phyloP scores from a whole-genome alignment of 768 basidiomycete species.

The Pleurotus citrinopileatus region DNA sequence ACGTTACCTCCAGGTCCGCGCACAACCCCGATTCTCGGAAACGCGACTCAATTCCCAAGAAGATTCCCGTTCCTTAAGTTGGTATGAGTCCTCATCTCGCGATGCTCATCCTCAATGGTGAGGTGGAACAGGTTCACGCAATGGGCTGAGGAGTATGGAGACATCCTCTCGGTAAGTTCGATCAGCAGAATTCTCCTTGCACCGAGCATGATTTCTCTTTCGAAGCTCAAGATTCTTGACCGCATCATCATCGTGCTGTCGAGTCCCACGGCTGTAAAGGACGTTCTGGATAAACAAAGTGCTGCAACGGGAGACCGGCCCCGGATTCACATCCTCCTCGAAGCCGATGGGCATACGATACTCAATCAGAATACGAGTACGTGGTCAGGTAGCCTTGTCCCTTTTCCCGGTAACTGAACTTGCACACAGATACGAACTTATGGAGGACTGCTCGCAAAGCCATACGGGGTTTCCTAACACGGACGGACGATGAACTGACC shows the following conservation, averaged over 20 bases:
- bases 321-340: slow-evolving; percentile 13
- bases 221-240: slow-evolving; percentile 21
- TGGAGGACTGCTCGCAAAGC: slow-evolving; percentile 16
- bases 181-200: too few species aligned
- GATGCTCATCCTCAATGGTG: background rate
- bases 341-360: background rate
- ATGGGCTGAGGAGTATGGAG: slow-evolving; percentile 15
- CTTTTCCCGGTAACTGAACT: background rate
- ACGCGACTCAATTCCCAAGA: slow-evolving; percentile 19
- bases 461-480: slow-evolving; percentile 16
- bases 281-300: slow-evolving; percentile 25
- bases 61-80: background rate
- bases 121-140: slow-evolving; percentile 14
- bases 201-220: background rate
- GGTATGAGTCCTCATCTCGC: slow-evolving; percentile 9
- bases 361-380: background rate
- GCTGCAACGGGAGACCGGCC: slow-evolving; percentile 23
- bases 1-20: slow-evolving; percentile 22
- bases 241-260: slow-evolving; percentile 22
- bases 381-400: background rate
- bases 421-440: background rate
- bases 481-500: slow-evolving; percentile 18
- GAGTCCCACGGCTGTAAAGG: slow-evolving; percentile 18
- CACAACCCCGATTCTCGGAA: slow-evolving; percentile 20
- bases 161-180: slow-evolving; percentile 17